Evolutionary conservation across 768 basidiomycete species (phyloP).

Genomic region (Terana coerulea): DNA sequence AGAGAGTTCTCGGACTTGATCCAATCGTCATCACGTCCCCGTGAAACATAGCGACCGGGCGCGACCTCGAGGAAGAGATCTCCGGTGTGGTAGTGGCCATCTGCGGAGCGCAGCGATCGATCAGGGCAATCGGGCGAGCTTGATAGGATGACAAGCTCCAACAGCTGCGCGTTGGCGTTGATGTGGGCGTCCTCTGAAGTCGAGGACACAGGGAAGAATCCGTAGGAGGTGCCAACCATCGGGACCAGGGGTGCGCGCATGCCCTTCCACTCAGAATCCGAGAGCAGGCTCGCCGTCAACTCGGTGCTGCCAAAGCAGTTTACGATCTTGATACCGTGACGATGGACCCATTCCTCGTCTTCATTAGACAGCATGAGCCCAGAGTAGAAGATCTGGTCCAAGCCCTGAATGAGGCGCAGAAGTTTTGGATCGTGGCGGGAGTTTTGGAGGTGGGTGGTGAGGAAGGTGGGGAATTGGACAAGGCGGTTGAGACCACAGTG

Average conservation of each 20-base stretch:
- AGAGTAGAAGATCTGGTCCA: constrained; percentile 28
- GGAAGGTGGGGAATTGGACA: constrained; percentile 28
- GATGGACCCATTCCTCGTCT: constrained; percentile 38
- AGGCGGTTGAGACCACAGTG: constrained; percentile 42
- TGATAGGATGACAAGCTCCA: constrained; percentile 66
- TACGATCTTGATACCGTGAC: constrained; percentile 41
- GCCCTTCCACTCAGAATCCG: constrained; percentile 31
- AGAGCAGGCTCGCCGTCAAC: constrained; percentile 29
- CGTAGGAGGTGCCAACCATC: constrained; percentile 58
- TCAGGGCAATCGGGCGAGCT: constrained; percentile 71
- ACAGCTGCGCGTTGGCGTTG: constrained; percentile 46
- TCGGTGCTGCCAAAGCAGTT: constrained; percentile 30
- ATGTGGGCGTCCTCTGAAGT: constrained; percentile 37
- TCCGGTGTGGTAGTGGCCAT: constrained; percentile 77
- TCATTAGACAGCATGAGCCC: constrained; percentile 39
- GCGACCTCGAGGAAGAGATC: constrained; percentile 68
- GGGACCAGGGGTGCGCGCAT: constrained; percentile 50
- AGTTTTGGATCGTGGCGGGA: constrained; percentile 61
- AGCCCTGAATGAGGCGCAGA: constrained; percentile 23
- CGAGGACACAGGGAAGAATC: constrained; percentile 54
- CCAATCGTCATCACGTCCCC: constrained; percentile 81
- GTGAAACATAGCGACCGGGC: constrained; percentile 58
- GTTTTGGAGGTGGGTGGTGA: constrained; percentile 31
- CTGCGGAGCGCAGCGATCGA: constrained; percentile 48
- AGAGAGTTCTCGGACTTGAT: constrained; percentile 79